phyloP scores from a whole-genome alignment of 2,329 filamentous ascomycete species.

The Cladosporium velox region DNA sequence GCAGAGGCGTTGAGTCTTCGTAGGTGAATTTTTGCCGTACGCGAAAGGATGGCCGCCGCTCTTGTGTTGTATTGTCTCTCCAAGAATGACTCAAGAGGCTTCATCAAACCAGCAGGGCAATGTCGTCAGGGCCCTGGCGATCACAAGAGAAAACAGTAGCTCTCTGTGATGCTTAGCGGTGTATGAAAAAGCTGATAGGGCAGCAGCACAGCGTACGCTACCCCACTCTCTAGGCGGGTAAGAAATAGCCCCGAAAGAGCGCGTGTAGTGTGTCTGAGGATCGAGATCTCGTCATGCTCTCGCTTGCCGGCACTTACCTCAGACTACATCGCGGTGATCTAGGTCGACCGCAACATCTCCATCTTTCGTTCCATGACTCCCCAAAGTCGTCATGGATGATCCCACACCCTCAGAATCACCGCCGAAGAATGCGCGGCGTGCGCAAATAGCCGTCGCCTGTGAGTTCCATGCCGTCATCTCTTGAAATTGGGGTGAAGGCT shows the following conservation, averaged over 20 bases:
- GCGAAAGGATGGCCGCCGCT: not conserved
- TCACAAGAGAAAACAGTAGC: not conserved
- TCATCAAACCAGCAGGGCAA: not conserved
- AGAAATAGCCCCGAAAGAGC: not conserved
- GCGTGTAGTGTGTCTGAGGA: not conserved
- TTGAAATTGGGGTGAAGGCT: not conserved
- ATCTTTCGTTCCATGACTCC: not conserved
- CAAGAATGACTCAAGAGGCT: not conserved
- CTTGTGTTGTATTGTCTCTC: not conserved
- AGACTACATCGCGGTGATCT: not conserved
- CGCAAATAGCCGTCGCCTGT: constrained; percentile 6
- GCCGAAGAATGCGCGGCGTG: not conserved
- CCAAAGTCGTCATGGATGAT: not conserved
- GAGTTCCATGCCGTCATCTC: not conserved
- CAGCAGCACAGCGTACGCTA: not conserved
- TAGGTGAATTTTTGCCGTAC: not conserved
- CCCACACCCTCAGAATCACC: not conserved
- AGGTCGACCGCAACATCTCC: not conserved
- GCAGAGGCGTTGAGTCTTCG: not conserved
- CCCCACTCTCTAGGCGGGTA: not conserved
- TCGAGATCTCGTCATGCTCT: not conserved
- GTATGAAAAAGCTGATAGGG: not conserved
- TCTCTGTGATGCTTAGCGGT: not conserved
- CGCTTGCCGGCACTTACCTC: not conserved
- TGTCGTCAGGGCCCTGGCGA: not conserved